Evolutionary conservation across 2,329 filamentous ascomycete genomes (phyloP), one percentile per base, ranked within the genome.

Genomic region (Ilyonectria robusta): DNA sequence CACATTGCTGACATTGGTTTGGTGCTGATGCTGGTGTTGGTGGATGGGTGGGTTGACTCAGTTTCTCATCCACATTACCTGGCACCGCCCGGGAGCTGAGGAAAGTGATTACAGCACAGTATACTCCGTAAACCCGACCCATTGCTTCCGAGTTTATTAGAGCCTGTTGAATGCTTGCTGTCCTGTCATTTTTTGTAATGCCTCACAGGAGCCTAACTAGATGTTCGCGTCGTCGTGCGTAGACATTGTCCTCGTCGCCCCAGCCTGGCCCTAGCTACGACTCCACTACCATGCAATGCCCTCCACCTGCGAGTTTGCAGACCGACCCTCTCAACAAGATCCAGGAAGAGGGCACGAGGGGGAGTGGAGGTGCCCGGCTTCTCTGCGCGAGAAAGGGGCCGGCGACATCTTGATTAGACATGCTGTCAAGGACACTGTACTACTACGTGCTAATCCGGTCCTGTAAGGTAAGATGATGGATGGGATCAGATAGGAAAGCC

Each of bases 311-410:
- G 13, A 56, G 31, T 50, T 54, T 48, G 33, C 44, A 62, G 59
- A 56, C 51, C 59, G 51, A 46, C 53, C 59, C 33, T 37, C 47
- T 37, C 31, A 42, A 56, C 53, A 62, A 44, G 29, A 53, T 15
- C 42, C 46, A 44, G 33, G 37, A 54, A 58, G 46, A 42, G 37
- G 40, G 48, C 40, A 48, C n/a, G 44, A 23, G 19, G 29, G 31
- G 15, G 6, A 59, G 48, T 54, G 55, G 62, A 60, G 47, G 47
- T 48, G 40, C 31, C 53, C 26, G 40, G 48, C 56, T 44, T 60
- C 60, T 60, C 60, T 60, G 55, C 60, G 55, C 47, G 37, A 54
- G 62, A 67, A 67, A 60, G 65, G 60, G 60, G 65, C 53, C 48
- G 33, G 4, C 48, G 21, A 35, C n/a, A 33, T 42, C 19, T 35